These are phyloP conservation scores for Monilinia fructicola DNA, from an alignment of 2,329 filamentous ascomycete genomes.

Conservation along the genomic window DNA sequence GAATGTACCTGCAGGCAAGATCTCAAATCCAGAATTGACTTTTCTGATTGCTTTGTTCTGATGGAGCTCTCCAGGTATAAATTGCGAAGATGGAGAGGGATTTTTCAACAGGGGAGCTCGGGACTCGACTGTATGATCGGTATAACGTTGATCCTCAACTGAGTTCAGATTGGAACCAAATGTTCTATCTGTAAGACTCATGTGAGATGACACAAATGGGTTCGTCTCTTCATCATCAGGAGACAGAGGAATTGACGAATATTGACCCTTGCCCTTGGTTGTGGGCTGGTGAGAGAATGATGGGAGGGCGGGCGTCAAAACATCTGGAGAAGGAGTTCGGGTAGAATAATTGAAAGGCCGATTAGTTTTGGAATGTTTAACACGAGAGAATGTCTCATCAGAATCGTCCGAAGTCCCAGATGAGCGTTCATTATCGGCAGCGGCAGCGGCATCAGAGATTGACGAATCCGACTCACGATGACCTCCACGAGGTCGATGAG, in stretches of 20 bases:
- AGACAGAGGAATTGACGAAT: constrained; percentile 31
- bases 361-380: constrained; percentile 18
- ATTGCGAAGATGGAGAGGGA: constrained; percentile 35
- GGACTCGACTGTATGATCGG: constrained; percentile 19
- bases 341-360: constrained; percentile 20
- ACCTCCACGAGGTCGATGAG: constrained; percentile 29
- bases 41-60: constrained; percentile 42
- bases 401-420: constrained; percentile 38
- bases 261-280: constrained; percentile 27
- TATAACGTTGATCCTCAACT: constrained; percentile 9
- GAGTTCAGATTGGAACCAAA: constrained; percentile 5
- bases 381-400: constrained; percentile 35
- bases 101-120: constrained; percentile 23
- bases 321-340: constrained; percentile 23
- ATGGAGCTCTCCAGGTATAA: constrained; percentile 43
- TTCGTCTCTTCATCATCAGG: constrained; percentile 28
- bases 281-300: constrained; percentile 14
- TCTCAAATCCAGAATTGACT: constrained; percentile 45
- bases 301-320: background rate
- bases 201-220: constrained; percentile 29
- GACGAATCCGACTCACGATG: constrained; percentile 30
- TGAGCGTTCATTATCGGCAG: constrained; percentile 38
- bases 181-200: constrained; percentile 18
- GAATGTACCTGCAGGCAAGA: constrained; percentile 45
- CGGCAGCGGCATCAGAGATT: constrained; percentile 29